Evolutionary conservation across 306 rosid species (phyloP).

Genomic region (Hippophae tibetana): DNA sequence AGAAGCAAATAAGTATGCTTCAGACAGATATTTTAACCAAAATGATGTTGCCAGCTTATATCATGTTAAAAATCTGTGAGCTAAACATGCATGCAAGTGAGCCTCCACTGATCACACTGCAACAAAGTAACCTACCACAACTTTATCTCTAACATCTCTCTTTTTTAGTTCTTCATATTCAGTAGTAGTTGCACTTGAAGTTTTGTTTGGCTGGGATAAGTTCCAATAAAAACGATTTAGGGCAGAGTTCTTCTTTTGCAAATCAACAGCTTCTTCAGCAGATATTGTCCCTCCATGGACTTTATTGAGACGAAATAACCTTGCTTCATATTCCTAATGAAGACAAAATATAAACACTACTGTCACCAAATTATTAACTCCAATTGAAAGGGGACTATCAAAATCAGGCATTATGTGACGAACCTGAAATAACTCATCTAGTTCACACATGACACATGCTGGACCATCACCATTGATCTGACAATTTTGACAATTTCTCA

Average conservation of each 20-base stretch:
- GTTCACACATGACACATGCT: conserved; percentile 66
- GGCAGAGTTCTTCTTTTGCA: conserved; percentile 70
- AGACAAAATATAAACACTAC: conserved; percentile 8
- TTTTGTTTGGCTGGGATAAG: conserved; percentile 45
- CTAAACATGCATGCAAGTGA: too few relatives aligned
- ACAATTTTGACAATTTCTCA: conserved; percentile 77
- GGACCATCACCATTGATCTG: conserved; percentile 67
- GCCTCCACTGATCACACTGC: neutral
- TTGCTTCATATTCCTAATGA: conserved; percentile 73
- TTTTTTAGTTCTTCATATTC: conserved; percentile 46
- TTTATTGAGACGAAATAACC: conserved; percentile 67
- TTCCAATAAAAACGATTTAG: conserved; percentile 69
- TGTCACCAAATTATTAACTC: neutral
- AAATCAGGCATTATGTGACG: conserved; percentile 20
- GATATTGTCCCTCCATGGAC: conserved; percentile 63
- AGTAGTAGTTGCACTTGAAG: conserved; percentile 27
- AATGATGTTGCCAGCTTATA: neutral
- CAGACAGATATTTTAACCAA: neutral
- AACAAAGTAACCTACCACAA: conserved; percentile 59
- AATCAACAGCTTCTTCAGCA: conserved; percentile 85
- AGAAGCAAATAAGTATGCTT: neutral
- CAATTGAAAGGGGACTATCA: conserved; percentile 14
- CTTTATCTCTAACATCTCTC: conserved; percentile 82
- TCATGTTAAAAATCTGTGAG: neutral
- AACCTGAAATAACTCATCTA: conserved; percentile 85